Conservation (phyloP, 495 filamentous ascomycete genomes). For the Aspergillus campestris region DNA sequence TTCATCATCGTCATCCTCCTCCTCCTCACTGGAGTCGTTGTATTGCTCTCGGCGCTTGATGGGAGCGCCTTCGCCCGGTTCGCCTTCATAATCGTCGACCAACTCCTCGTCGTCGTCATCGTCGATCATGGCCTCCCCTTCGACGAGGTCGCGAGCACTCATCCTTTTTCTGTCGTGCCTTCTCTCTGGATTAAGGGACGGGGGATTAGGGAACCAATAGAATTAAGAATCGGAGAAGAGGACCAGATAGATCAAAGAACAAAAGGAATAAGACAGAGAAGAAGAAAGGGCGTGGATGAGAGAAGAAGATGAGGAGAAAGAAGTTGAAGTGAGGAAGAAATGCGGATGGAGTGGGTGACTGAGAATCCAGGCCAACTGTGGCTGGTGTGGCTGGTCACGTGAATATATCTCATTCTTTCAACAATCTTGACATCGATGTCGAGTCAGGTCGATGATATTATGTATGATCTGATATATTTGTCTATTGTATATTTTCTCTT, state of each 20-base stretch:
- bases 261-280: conserved; percentile 2
- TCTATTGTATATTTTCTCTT: too few species aligned
- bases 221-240: background rate
- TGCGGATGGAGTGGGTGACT: too few species aligned
- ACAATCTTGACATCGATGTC: too few species aligned
- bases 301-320: too few species aligned
- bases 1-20: conserved; percentile 91
- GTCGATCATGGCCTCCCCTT: conserved; percentile 77
- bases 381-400: background rate
- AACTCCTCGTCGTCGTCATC: conserved; percentile 87
- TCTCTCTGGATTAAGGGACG: too few species aligned
- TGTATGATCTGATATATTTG: too few species aligned
- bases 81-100: conserved; percentile 67
- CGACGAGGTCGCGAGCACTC: conserved; percentile 72
- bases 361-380: background rate
- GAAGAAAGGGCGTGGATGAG: conserved; percentile 4
- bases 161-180: conserved; percentile 42
- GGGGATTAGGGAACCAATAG: conserved; percentile 16
- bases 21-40: conserved; percentile 89
- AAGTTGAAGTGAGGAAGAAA: conserved; percentile 4
- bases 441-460: too few species aligned
- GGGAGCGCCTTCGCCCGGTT: conserved; percentile 40
- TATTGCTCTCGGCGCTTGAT: conserved; percentile 39
- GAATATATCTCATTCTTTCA: background rate
- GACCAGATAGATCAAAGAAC: background rate